Evolutionary conservation across 176 grass and related monocot genomes (phyloP).

Genomic region (Oryza australiensis): DNA sequence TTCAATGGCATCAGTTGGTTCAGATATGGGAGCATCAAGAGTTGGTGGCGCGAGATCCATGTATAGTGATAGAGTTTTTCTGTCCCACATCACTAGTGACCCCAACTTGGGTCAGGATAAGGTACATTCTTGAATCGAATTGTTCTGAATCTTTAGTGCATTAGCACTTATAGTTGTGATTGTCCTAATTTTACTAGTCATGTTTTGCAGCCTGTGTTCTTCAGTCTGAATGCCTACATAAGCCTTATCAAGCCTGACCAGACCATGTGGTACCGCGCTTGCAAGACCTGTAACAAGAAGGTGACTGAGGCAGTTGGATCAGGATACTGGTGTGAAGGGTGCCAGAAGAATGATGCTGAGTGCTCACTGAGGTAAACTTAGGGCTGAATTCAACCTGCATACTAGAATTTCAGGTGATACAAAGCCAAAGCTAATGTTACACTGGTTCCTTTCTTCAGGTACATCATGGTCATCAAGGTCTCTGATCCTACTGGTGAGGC

Average conservation of each 20-base stretch:
- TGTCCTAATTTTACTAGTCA: background rate
- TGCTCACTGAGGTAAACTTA: slow-evolving; percentile 73
- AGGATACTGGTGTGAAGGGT: slow-evolving; percentile 91
- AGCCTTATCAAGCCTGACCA: slow-evolving; percentile 90
- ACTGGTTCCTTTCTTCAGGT: slow-evolving; percentile 54
- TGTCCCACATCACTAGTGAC: slow-evolving; percentile 79
- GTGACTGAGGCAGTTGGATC: slow-evolving; percentile 70
- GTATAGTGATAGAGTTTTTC: slow-evolving; percentile 88
- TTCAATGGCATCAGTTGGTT: slow-evolving; percentile 69
- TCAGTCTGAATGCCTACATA: slow-evolving; percentile 65
- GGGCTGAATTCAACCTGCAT: background rate
- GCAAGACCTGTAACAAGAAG: slow-evolving; percentile 96
- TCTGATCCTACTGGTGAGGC: slow-evolving; percentile 87
- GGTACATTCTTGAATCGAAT: slow-evolving; percentile 30
- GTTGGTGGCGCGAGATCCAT: slow-evolving; percentile 62
- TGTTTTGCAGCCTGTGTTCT: slow-evolving; percentile 69
- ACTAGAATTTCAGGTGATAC: background rate
- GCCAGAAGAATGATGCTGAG: slow-evolving; percentile 73
- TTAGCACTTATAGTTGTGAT: background rate
- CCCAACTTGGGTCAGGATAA: slow-evolving; percentile 82
- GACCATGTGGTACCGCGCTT: slow-evolving; percentile 95
- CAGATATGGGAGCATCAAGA: slow-evolving; percentile 52
- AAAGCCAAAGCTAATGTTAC: background rate
- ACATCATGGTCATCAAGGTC: slow-evolving; percentile 87
- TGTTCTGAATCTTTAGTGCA: background rate